Evolutionary conservation across 371 early-diverging fungal genomes (phyloP), one percentile per base, ranked within the genome.

Genomic region (Entomophthora muscae): DNA sequence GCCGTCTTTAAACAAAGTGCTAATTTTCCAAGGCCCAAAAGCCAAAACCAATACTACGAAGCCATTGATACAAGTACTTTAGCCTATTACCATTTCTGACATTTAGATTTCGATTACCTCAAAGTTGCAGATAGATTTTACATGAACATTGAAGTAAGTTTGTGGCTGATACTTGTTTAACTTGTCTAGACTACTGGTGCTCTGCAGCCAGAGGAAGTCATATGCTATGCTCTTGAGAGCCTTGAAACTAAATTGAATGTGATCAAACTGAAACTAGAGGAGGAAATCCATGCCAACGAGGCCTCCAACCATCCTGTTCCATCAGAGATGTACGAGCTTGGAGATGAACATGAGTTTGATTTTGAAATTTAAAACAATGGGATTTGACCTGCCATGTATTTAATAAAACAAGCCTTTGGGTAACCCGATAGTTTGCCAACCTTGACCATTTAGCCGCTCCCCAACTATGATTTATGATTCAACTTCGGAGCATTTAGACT

Each of bases 121-220:
- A 42, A 42, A 42, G 17, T 17, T 42, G 42, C 42, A 5, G 42
- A 42, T 51, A 75, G 76, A 68, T 96, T 91, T 67, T 95, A 95
- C 68, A 85, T 94, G 68, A 83, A 80, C 57, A 80, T 93, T 42
- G 95, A 97, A 79, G 82, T 83, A 76, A 69, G 57, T 5, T 29
- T 17, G 28, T 12, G 28, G 29, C 0, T 42, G 32, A 56, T 57
- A 51, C 21, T 30, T 21, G 42, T 42, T 17, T 32, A 17, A 55
- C 22, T 63, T 29, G 1, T 13, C 53, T 67, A 81, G 82, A 84
- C 89, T 2, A 85, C 90, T 26, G 96, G 96, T 52, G 85, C 89
- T 29, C 74, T 97, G 68, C 77, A 84, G 65, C 90, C 96, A 1
- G 89, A 90, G 68, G 88, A 84, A 17, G 85, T 94, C 2, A 89